Evolutionary conservation across 805 yeast species (phyloP).

Genomic region (Starmera dryadoides): DNA sequence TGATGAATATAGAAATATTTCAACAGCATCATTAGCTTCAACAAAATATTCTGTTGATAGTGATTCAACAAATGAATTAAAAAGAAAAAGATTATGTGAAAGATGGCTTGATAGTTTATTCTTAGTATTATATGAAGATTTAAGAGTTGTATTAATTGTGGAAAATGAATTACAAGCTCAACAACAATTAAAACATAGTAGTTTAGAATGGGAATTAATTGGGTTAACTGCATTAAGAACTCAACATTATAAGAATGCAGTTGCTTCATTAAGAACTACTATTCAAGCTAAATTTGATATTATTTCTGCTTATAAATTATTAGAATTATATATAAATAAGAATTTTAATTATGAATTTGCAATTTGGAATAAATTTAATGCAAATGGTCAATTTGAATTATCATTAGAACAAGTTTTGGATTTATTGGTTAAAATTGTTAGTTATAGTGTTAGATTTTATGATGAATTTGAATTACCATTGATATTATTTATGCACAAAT

Average conservation of each 20-base stretch:
- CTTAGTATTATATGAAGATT: constrained; percentile 61
- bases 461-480: constrained; percentile 42
- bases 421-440: constrained; percentile 39
- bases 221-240: constrained; percentile 49
- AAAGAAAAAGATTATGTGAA: constrained; percentile 47
- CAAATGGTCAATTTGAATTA: constrained; percentile 12
- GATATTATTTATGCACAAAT: constrained; percentile 35
- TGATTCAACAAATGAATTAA: constrained; percentile 10
- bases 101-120: constrained; percentile 75
- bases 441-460: constrained; percentile 64
- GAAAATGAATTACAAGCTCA: constrained; percentile 21
- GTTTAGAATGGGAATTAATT: constrained; percentile 68
- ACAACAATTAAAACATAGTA: constrained; percentile 38
- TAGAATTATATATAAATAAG: constrained; percentile 30
- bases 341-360: constrained; percentile 9
- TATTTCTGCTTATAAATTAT: constrained; percentile 43
- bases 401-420: constrained; percentile 32
- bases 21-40: constrained; percentile 13
- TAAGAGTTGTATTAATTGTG: constrained; percentile 29
- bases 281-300: constrained; percentile 54
- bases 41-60: constrained; percentile 1
- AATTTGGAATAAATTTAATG: constrained; percentile 10
- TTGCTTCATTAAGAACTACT: constrained; percentile 48
- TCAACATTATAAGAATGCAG: constrained; percentile 38
- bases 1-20: constrained; percentile 45